Percentiles rank a stretch among this genome's conserved stretches.
phyloP scores from a whole-genome alignment of 331 rosid genomes.

The Quercus lobata region DNA sequence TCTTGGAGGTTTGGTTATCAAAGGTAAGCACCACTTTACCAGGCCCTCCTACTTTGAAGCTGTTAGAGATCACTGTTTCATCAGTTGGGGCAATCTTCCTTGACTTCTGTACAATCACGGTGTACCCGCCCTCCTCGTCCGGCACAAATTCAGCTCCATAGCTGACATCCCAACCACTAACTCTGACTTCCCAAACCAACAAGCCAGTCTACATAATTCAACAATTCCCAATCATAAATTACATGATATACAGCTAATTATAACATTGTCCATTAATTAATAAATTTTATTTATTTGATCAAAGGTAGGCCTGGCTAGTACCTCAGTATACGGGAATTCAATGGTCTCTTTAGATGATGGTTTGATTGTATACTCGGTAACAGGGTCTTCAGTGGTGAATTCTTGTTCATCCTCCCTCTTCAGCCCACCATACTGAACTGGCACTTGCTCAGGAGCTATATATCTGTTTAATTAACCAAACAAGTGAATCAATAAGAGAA shows the following conservation, averaged over 20 bases:
- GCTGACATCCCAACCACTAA: constrained; percentile 63
- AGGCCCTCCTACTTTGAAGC: constrained; percentile 59
- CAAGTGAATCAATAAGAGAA: neutral
- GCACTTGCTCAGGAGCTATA: constrained; percentile 73
- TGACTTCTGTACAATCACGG: constrained; percentile 57
- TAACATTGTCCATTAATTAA: neutral
- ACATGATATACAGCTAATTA: neutral
- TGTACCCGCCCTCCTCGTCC: constrained; percentile 50
- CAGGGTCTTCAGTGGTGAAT: constrained; percentile 60
- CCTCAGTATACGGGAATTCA: constrained; percentile 74
- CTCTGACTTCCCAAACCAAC: constrained; percentile 75
- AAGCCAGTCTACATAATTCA: constrained; percentile 34
- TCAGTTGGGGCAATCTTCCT: constrained; percentile 51
- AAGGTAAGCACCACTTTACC: constrained; percentile 73
- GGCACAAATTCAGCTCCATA: constrained; percentile 78
- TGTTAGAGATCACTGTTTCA: constrained; percentile 50
- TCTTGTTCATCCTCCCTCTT: constrained; percentile 70
- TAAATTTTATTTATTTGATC: neutral
- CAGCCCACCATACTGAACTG: constrained; percentile 77
- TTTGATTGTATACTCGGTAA: constrained; percentile 59
- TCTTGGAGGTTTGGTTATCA: constrained; percentile 79
- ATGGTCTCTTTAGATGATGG: constrained; percentile 61
- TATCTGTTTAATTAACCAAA: constrained; percentile 40
- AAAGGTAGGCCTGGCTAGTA: constrained; percentile 2
- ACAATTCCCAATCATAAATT: neutral